Base-by-base conservation (phyloP, 768 basidiomycete genomes). In the Mycena pura region DNA sequence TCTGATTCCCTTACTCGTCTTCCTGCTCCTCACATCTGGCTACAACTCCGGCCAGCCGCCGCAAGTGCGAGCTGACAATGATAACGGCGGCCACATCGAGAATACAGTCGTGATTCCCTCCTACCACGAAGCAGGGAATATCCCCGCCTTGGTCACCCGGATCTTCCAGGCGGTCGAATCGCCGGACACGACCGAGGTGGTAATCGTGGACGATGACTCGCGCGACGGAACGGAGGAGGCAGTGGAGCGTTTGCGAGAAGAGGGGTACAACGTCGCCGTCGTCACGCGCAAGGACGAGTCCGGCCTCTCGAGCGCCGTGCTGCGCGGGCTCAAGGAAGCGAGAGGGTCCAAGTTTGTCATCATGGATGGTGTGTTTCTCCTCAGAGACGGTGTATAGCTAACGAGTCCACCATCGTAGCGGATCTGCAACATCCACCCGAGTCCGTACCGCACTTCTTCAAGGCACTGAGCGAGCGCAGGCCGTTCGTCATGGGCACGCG, bases 401-500 rank as follows among this genome's bases (percentile, higher is more conserved):
- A n/a, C n/a, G n/a, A n/a, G n/a, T n/a, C n/a, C n/a, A n/a, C n/a
- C n/a, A n/a, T n/a, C n/a, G n/a, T n/a, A n/a, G n/a, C n/a, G n/a
- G n/a, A n/a, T n/a, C n/a, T 50, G 28, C 57, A 58, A 34, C 57
- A 58, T 29, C 57, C 57, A 17, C 57, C 57, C 8, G 34, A 39
- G 9, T 25, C n/a, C 25, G 39, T 58, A 22, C 57, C 57, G 5
- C 25, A 14, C 25, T 43, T 58, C 25, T 50, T 58, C 48, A 22
- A 43, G 14, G 57, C 48, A 15, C 46, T 58, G 5, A 22, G 10
- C 27, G 27, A 21, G 4, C 19, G n/a, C 21, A 31, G 36, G 28
- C 46, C 60, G 25, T 47, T 61, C 34, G 60, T 39, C 5, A 38
- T 61, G 6, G 60, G 60, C 9, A 61, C 60, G 27, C 51, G 60